Base-by-base conservation (phyloP, 495 filamentous ascomycete genomes). In the Penicillium canariense region DNA sequence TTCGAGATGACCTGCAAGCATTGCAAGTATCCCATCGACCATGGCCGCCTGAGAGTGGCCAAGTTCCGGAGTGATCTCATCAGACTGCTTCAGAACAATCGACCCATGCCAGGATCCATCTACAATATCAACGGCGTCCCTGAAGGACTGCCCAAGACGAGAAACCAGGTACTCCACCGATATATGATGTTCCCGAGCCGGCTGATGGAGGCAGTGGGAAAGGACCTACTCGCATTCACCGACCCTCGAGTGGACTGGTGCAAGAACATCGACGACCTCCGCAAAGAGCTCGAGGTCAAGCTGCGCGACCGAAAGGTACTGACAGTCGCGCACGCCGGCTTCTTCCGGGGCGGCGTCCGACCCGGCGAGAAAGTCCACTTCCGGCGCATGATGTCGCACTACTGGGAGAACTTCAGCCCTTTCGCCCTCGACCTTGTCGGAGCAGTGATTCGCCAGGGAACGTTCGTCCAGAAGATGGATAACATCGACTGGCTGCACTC, bases 391-490 rank as follows among this genome's bases (percentile, higher is more conserved):
- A 87, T 93, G 84, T 80, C 79, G 9, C 77, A 82, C n/a, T 93
- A 93, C 71, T 90, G 87, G 87, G 81, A 85, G 34, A 96, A 93
- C 56, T 77, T 77, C 22, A 82, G 82, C 5, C 72, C 76, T 0
- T 91, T 92, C 58, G 84, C 82, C 0, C 74, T 92, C 12, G 88
- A 93, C 62, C 84, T 96, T 3, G 72, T 84, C 20, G 84, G 85
- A 26, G 91, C 89, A 0, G 88, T 94, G 15, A 81, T 92, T 59
- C 80, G 90, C 0, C 91, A 96, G 61, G 81, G 85, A 12, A 74
- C 80, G 18, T 96, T 95, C 58, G 74, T 91, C 32, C 80, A 87
- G 27, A 95, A 95, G 70, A 95, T 95, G 89, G 76, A 82, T 58
- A 74, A 82, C 34, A 81, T 89, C 35, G 84, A 89, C 72, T 88